Percentiles rank a stretch among this genome's conserved stretches.
Conservation (phyloP, 2,329 filamentous ascomycete species). For the Claviceps monticola region DNA sequence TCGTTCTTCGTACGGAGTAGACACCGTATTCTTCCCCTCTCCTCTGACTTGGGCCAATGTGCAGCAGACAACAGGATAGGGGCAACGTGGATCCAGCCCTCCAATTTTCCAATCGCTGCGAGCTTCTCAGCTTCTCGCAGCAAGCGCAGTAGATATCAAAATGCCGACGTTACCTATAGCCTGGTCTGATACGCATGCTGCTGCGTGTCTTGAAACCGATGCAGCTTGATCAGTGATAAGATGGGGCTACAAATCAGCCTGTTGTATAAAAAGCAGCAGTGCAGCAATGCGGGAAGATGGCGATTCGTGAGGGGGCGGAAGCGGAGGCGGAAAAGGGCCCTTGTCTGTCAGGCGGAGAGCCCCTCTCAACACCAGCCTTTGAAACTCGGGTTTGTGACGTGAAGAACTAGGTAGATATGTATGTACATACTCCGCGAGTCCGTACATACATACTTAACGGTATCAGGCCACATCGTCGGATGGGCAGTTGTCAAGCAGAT, state of each 20-base stretch:
- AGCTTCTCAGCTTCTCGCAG: background rate
- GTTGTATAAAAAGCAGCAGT: background rate
- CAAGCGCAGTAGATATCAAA: background rate
- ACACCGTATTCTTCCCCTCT: background rate
- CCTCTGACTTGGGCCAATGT: background rate
- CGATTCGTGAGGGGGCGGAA: background rate
- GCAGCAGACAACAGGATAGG: background rate
- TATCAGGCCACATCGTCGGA: background rate
- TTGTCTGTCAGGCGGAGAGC: no score
- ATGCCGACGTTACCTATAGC: background rate
- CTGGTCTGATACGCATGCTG: background rate
- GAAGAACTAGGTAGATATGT: background rate
- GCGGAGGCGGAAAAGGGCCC: no score
- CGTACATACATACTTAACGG: background rate
- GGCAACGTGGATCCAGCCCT: background rate
- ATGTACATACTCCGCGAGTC: no score
- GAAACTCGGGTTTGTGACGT: no score
- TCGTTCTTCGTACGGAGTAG: background rate
- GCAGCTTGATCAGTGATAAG: background rate
- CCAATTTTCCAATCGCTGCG: background rate
- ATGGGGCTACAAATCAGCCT: background rate
- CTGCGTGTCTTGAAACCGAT: background rate
- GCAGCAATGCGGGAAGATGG: background rate
- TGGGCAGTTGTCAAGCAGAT: background rate
- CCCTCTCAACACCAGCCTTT: no score